Base-by-base conservation (phyloP, 208 protist genomes). In the Polymyxa betae region DNA sequence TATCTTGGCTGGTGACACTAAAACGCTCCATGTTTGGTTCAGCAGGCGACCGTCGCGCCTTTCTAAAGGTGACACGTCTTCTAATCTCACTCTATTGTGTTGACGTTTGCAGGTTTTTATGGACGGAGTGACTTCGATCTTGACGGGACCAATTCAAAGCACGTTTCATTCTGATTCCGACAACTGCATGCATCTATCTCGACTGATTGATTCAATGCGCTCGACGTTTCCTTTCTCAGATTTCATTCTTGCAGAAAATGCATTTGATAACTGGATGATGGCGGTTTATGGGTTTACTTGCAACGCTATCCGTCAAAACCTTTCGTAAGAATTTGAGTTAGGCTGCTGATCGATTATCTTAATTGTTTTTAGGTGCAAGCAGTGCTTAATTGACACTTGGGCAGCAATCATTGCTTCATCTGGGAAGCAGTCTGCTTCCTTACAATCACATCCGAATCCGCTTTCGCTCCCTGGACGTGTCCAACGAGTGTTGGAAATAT, bases 201-300 rank as follows among this genome's bases (percentile, higher is more conserved):
- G n/a, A 35, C n/a, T 82, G 72, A 82, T 82, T 43, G 72, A 82
- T n/a, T 82, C 72, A 20, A 82, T 82, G 72, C 72, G 72, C 35
- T 5, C 72, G 5, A 82, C 72, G n/a, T 82, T 82, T n/a, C 72
- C 72, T 12, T 82, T 82, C n/a, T 82, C 72, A n/a, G 72, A 82
- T 35, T 40, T 82, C 72, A 5, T 82, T 43, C 72, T 82, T 5
- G 35, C 40, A 20, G 72, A 82, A 43, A 43, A 35, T 12, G 72
- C 72, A 20, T 82, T 82, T 43, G 72, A 82, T 43, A 20, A 5
- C 10, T 82, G 72, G 72, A 35, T 82, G 5, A n/a, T 38, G 5
- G 72, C 72, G 35, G 10, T 82, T 5, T n/a, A 82, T n/a, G 16
- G 35, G 5, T 82, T 82, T n/a, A 82, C 72, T 35, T 38, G 10